phyloP scores from a whole-genome alignment of 2,329 filamentous ascomycete genomes.

The Penicillium paneum region DNA sequence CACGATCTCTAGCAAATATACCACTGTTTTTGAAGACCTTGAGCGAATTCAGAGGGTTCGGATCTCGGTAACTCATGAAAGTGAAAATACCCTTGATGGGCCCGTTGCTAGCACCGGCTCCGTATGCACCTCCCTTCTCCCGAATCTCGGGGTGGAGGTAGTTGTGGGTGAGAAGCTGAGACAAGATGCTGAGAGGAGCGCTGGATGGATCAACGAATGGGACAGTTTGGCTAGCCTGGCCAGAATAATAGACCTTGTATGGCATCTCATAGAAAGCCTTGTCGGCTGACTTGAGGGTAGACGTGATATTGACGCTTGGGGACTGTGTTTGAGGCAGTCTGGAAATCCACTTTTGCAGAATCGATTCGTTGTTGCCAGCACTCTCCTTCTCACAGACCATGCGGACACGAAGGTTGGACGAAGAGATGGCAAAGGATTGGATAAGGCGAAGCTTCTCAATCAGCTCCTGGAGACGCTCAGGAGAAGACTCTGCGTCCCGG shows the following conservation, averaged over 20 bases:
- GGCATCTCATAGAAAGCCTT: constrained; percentile 92
- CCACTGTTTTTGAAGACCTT: constrained; percentile 81
- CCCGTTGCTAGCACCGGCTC: constrained; percentile 80
- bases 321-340: constrained; percentile 51
- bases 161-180: constrained; percentile 92
- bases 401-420: constrained; percentile 69
- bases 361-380: constrained; percentile 64
- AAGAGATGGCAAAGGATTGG: constrained; percentile 70
- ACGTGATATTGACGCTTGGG: constrained; percentile 33
- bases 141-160: constrained; percentile 96
- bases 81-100: constrained; percentile 82
- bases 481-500: constrained; percentile 64
- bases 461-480: constrained; percentile 69
- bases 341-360: constrained; percentile 68
- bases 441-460: constrained; percentile 82
- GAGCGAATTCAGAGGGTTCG: constrained; percentile 85
- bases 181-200: constrained; percentile 80
- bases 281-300: constrained; percentile 38
- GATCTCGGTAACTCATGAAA: constrained; percentile 95
- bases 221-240: constrained; percentile 74
- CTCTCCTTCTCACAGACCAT: constrained; percentile 81
- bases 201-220: constrained; percentile 74
- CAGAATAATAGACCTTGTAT: constrained; percentile 96
- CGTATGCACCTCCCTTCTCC: constrained; percentile 95
- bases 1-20: constrained; percentile 73